Conservation (phyloP, 305 asterid species). For the Solanum hybrid region DNA sequence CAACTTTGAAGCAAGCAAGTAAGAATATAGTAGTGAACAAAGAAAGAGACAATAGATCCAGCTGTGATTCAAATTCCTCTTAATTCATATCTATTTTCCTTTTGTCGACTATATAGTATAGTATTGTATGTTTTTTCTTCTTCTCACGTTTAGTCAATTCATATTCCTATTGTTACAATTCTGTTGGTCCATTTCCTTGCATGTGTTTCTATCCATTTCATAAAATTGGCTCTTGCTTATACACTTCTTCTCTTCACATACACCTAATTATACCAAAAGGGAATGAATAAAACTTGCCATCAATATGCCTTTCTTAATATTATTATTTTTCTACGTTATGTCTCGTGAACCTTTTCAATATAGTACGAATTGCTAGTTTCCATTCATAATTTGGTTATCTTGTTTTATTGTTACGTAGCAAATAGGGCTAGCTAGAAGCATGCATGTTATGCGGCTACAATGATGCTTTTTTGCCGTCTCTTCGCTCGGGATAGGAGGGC, state of each 20-base stretch:
- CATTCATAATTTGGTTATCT: not conserved
- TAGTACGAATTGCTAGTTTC: not conserved
- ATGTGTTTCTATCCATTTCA: not conserved
- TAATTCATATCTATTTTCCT: slow-evolving; percentile 37
- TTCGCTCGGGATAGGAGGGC: not conserved
- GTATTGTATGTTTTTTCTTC: slow-evolving; percentile 9
- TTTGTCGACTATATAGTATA: slow-evolving; percentile 11
- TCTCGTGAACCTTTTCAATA: not conserved
- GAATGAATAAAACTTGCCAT: not conserved
- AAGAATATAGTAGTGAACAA: not conserved
- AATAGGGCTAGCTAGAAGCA: not conserved
- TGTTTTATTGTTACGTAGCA: not conserved
- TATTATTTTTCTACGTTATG: not conserved
- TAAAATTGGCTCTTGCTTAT: not conserved
- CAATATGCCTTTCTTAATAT: not conserved
- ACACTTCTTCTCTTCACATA: not conserved
- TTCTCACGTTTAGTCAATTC: slow-evolving; percentile 46
- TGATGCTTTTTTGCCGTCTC: not conserved
- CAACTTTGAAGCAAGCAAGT: not conserved
- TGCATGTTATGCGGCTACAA: not conserved
- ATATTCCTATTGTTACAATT: not conserved
- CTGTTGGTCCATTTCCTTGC: not conserved
- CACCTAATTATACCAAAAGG: not conserved
- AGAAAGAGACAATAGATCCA: slow-evolving; percentile 46
- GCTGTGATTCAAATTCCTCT: slow-evolving; percentile 31